phyloP scores from a whole-genome alignment of 2,329 filamentous ascomycete genomes.

The Trichophyton schoenleinii region DNA sequence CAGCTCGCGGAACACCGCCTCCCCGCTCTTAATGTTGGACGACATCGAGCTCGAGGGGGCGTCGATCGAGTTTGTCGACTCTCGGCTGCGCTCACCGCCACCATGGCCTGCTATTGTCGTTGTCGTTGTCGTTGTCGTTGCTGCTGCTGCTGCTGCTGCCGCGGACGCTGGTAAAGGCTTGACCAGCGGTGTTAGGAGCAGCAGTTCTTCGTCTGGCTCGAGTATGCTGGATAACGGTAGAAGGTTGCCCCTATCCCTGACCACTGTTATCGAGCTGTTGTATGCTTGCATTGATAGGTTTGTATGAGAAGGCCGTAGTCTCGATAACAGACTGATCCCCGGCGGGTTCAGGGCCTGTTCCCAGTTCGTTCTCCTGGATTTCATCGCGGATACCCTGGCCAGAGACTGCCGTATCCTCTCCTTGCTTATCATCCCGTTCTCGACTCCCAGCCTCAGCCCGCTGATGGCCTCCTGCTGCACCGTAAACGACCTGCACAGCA shows the following conservation, averaged over 20 bases:
- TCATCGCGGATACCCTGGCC: conserved; percentile 64
- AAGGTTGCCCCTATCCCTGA: conserved; percentile 74
- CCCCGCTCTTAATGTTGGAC: conserved; percentile 70
- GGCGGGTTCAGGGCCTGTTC: conserved; percentile 78
- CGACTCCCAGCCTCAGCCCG: conserved; percentile 74
- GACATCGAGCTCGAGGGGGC: conserved; percentile 31
- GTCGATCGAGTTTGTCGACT: conserved; percentile 35
- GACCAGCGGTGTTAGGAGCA: conserved; percentile 76
- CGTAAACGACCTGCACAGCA: conserved; percentile 76
- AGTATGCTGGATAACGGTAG: conserved; percentile 72
- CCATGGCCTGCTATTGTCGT: conserved; percentile 57
- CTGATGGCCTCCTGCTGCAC: conserved; percentile 86
- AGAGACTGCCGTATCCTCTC: conserved; percentile 70
- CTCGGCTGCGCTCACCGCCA: conserved; percentile 37
- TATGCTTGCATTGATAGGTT: conserved; percentile 75
- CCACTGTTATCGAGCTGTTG: conserved; percentile 82
- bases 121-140: conserved; percentile 39
- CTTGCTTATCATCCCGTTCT: conserved; percentile 77
- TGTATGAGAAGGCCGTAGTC: conserved; percentile 71
- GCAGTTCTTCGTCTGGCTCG: conserved; percentile 73
- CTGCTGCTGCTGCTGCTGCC: conserved; percentile 57
- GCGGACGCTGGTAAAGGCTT: conserved; percentile 78
- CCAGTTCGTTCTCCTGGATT: conserved; percentile 80
- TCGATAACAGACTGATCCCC: conserved; percentile 61
- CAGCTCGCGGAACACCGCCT: conserved; percentile 82